Base-by-base conservation (phyloP, 805 yeast species). In the Ogataea chonburiensis region DNA sequence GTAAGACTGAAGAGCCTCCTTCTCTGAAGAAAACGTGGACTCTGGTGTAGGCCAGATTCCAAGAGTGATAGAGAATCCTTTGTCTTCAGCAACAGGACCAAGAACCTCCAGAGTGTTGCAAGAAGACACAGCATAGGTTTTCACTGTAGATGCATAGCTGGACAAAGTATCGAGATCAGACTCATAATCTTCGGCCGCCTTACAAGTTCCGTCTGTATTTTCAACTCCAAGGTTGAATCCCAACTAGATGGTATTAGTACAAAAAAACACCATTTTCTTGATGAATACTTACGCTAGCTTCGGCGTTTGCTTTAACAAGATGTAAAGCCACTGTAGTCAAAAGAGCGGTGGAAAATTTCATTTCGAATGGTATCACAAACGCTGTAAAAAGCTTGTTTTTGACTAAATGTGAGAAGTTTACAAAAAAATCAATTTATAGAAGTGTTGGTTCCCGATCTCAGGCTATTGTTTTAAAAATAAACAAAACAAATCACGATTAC, bases 41-140 rank as follows among this genome's bases (percentile, higher is more conserved):
- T 79, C 86, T 57, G 87, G 95, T 36, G 73, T 86, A 62, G 97
- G 97, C 97, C 98, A 91, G 51, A 91, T 74, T 61, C 97, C 97
- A 28, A 86, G 68, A 61, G 86, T 76, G 28, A 85, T 61, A 52
- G 77, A 71, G 74, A 88, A 84, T 40, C 88, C 86, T 48, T 79
- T 80, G 40, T 68, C 67, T 57, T 81, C 89, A 37, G 86, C 87
- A 44, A 86, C 96, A 30, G 96, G 96, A 38, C 88, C 95, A 48
- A 91, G 68, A 55, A 70, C 70, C 66, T 82, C 76, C 57, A 91
- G 72, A 41, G 96, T 85, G 74, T 88, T 81, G 73, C 97, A 91
- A 64, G 86, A 94, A n/a, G 94, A 81, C 31, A 84, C 88, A 19
- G 97, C 93, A 61, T 87, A 91, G 24, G 91, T 84, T 65, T 89